Evolutionary conservation across 305 asterid genomes (phyloP).

Genomic region (Fraxinus ornus): DNA sequence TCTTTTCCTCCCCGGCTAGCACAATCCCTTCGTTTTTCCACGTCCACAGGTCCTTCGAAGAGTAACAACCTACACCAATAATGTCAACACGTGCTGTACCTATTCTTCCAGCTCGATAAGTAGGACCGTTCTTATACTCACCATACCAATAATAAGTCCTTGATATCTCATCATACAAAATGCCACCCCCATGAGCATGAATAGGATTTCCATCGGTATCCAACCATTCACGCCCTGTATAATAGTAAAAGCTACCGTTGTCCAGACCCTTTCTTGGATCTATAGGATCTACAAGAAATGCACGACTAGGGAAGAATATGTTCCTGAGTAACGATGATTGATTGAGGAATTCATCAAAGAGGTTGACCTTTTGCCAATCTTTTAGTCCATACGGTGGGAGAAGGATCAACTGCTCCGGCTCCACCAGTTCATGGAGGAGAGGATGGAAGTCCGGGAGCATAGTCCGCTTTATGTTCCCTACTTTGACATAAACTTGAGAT

Average conservation of each 20-base stretch:
- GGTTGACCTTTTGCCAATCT: conserved; percentile 30
- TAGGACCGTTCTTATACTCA: conserved; percentile 53
- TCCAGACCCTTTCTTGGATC: conserved; percentile 37
- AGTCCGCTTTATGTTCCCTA: conserved; percentile 17
- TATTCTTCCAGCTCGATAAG: conserved; percentile 34
- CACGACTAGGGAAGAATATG: conserved; percentile 47
- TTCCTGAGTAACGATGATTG: conserved; percentile 40
- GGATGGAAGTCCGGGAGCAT: conserved; percentile 27
- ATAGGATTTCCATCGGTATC: conserved; percentile 64
- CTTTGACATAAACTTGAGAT: conserved; percentile 1
- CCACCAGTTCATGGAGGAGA: conserved; percentile 34
- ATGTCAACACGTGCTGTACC: conserved; percentile 60
- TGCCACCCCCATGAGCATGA: conserved; percentile 71
- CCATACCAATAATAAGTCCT: conserved; percentile 63
- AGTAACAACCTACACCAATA: conserved; percentile 66
- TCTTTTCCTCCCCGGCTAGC: conserved; percentile 36
- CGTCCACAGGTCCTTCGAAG: conserved; percentile 59
- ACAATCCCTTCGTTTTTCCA: conserved; percentile 65
- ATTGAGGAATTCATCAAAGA: conserved; percentile 54
- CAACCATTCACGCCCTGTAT: conserved; percentile 56
- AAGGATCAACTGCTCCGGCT: conserved; percentile 40
- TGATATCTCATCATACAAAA: conserved; percentile 40
- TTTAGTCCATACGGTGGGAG: conserved; percentile 39
- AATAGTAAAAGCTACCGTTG: conserved; percentile 17
- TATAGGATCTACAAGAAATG: conserved; percentile 13